These are phyloP conservation scores for Neospermospora avenae DNA, from an alignment of 2,329 filamentous ascomycete species.

Conservation along the genomic window DNA sequence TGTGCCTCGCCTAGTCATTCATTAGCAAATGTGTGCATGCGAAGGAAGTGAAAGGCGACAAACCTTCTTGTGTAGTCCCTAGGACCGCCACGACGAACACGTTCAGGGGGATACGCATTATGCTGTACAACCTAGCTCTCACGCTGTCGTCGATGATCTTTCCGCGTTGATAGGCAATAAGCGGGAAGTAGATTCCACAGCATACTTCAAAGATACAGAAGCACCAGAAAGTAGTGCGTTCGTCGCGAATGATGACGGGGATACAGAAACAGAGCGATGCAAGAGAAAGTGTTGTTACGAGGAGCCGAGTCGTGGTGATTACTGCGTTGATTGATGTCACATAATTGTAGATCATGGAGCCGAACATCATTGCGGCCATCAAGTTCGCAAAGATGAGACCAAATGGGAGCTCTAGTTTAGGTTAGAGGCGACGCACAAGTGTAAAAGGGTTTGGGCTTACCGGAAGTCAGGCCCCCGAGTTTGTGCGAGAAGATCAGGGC, in stretches of 20 bases:
- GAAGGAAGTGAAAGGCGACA: neutral
- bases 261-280: conserved; percentile 40
- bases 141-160: conserved; percentile 49
- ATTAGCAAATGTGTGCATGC: neutral
- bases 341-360: conserved; percentile 49
- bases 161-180: conserved; percentile 52
- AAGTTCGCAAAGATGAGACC: conserved; percentile 54
- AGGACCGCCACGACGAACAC: conserved; percentile 50
- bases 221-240: conserved; percentile 49
- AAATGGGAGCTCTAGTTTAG: conserved; percentile 33
- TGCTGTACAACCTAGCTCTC: conserved; percentile 51
- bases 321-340: conserved; percentile 9
- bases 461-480: conserved; percentile 39
- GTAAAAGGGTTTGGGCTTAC: conserved; percentile 15
- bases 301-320: conserved; percentile 26
- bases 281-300: conserved; percentile 38
- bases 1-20: neutral
- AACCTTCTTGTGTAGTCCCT: conserved; percentile 42
- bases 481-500: conserved; percentile 44
- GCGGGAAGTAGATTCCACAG: conserved; percentile 55
- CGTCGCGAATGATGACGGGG: conserved; percentile 42
- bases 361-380: conserved; percentile 57
- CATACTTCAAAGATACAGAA: conserved; percentile 56
- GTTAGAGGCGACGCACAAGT: neutral
- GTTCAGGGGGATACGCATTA: conserved; percentile 56